Base-by-base conservation (phyloP, 208 protist species). In the Novymonas esmeraldas region DNA sequence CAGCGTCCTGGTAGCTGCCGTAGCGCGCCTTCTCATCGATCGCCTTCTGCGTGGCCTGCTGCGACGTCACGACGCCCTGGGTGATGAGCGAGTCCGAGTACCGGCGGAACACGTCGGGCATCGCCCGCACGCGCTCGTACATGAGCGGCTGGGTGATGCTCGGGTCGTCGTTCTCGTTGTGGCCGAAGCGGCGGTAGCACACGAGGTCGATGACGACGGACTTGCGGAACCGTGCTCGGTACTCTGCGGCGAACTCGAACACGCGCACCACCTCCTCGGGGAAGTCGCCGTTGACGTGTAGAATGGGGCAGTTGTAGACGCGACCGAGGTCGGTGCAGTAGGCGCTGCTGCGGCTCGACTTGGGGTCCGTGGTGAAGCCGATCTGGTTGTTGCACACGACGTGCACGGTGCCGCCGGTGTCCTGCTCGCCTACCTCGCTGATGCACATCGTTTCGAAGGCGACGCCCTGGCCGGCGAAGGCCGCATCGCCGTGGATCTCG, bases 311-410 rank as follows among this genome's bases (percentile, higher is more conserved):
- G 62, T 79, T 79, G 80, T 90, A 92, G 31, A 90, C 89, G 74
- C 98, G 98, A 14, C 93, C 98, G 38, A 99, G 82, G 72, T 99
- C 98, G 16, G 98, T 98, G 78, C 95, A 98, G 81, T 99, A 99
- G 6, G 97, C 87, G 36, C 97, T 98, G 36, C 97, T 99, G 28
- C 98, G 94, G 42, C 93, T 93, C 50, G 77, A 89, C 59, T 85
- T 92, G 33, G 98, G 98, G 82, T 99, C 97, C 0, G 99, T 99
- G 29, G 98, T 99, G 85, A 99, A 99, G 73, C 98, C 97, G 79
- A 99, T 98, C 87, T 99, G 98, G 79, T 99, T 99, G 87, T 99
- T 99, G 50, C 99, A 97, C 49, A 99, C 94, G 28, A 99, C 88
- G 82, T 99, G 99, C 60, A 99, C 90, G 9, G 98, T 99, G 69